Percentiles rank a stretch among this genome's conserved stretches.
These are phyloP conservation scores for Coemansia sp. DNA, from an alignment of 192 early-diverging fungal species.

Conservation along the genomic window DNA sequence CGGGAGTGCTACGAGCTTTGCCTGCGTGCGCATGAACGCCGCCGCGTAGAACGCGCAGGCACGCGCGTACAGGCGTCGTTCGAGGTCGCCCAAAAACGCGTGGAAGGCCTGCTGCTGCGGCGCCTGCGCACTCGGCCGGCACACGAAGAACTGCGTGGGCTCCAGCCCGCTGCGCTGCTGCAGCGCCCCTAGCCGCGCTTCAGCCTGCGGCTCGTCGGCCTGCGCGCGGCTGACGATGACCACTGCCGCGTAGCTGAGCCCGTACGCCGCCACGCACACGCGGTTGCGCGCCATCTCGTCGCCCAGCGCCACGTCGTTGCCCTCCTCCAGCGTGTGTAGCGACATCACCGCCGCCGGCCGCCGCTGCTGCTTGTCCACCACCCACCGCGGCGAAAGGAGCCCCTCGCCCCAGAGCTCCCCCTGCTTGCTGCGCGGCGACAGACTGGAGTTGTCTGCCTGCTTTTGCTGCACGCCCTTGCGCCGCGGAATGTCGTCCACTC, in stretches of 20 bases:
- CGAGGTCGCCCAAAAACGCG: conserved; percentile 20
- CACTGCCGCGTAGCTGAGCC: conserved; percentile 33
- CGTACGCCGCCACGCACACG: conserved; percentile 35
- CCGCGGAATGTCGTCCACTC: conserved; percentile 42
- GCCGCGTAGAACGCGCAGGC: conserved; percentile 33
- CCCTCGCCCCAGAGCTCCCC: conserved; percentile 23
- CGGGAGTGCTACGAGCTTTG: conserved; percentile 18
- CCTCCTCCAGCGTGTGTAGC: conserved; percentile 16
- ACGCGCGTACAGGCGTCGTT: conserved; percentile 13
- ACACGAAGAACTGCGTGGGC: conserved; percentile 22
- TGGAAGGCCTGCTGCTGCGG: conserved; percentile 27
- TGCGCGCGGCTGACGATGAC: conserved; percentile 24
- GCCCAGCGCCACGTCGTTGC: conserved; percentile 13
- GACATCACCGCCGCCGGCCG: conserved; percentile 40
- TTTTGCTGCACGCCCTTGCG: conserved; percentile 16
- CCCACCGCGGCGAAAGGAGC: conserved; percentile 20
- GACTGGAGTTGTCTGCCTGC: neutral
- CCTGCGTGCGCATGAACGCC: conserved; percentile 36
- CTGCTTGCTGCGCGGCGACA: conserved; percentile 9
- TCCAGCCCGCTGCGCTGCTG: conserved; percentile 30
- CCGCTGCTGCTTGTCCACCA: conserved; percentile 36
- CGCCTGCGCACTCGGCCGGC: conserved; percentile 18
- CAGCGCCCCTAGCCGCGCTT: conserved; percentile 10
- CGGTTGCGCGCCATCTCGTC: conserved; percentile 49
- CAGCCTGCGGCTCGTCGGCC: conserved; percentile 6